These are phyloP conservation scores for Flaveria trinervia DNA, from an alignment of 129 eudicot genomes.

Conservation along the genomic window DNA sequence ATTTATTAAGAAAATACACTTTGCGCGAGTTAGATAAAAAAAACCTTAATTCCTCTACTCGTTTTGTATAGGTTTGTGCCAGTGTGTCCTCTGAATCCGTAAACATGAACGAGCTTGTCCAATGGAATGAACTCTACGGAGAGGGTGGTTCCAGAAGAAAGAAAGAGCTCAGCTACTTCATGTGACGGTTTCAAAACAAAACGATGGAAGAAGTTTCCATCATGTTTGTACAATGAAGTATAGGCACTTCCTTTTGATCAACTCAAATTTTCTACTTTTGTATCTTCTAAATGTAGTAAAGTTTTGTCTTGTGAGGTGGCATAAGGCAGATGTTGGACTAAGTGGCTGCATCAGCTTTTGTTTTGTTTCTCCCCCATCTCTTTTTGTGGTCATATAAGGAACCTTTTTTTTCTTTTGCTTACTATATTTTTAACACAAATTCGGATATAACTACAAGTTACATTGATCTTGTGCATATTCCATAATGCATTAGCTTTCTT, in stretches of 20 bases:
- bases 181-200: constrained; percentile 45
- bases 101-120: constrained; percentile 80
- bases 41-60: background rate
- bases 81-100: constrained; percentile 79
- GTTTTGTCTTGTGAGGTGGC: constrained; percentile 39
- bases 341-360: constrained; percentile 44
- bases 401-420: background rate
- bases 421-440: constrained; percentile 13
- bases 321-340: constrained; percentile 37
- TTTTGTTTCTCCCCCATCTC: constrained; percentile 51
- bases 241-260: constrained; percentile 30
- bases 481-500: background rate
- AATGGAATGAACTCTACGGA: constrained; percentile 91
- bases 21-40: background rate
- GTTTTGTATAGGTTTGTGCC: constrained; percentile 67
- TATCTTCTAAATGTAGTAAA: constrained; percentile 22
- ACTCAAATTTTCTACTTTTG: constrained; percentile 10
- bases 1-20: background rate
- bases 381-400: background rate
- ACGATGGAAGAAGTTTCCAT: constrained; percentile 36
- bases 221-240: constrained; percentile 50
- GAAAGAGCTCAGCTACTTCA: constrained; percentile 76
- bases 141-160: constrained; percentile 89
- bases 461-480: constrained; percentile 18
- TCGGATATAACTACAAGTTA: constrained; percentile 16